Evolutionary conservation across 225 moss, liverwort and hornwort genomes (phyloP).

Genomic region (Antitrichia curtipendula): DNA sequence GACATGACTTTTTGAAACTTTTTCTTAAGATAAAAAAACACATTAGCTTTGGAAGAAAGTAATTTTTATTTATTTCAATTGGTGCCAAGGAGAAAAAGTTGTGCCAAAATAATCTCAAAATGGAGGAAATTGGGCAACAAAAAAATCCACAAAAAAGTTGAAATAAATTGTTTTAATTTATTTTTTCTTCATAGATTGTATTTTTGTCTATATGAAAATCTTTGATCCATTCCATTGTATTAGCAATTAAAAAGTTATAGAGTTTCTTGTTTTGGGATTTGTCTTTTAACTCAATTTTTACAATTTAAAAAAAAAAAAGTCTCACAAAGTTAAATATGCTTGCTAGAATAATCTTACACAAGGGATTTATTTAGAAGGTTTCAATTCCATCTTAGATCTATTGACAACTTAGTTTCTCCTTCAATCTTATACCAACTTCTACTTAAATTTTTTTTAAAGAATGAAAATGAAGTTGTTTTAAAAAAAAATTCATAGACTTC

Average conservation of each 20-base stretch:
- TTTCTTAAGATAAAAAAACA: neutral
- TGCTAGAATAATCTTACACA: neutral
- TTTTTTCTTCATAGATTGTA: too few species aligned
- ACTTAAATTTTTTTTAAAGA: neutral
- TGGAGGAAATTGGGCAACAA: accelerated
- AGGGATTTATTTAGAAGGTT: neutral
- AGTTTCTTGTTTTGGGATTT: neutral
- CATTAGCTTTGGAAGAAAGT: accelerated
- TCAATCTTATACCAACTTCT: neutral
- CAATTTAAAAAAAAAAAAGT: neutral
- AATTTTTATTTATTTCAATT: neutral
- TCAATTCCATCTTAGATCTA: neutral
- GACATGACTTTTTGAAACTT: neutral
- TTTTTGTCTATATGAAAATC: accelerated
- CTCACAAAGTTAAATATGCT: neutral
- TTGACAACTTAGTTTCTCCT: neutral
- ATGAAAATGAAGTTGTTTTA: neutral
- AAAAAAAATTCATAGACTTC: accelerated
- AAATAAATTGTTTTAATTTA: neutral
- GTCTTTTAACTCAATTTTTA: neutral
- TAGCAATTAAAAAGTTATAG: neutral
- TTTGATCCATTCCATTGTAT: too few species aligned
- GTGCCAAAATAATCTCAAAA: neutral
- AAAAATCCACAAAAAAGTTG: neutral
- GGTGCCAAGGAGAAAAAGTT: accelerated